Evolutionary conservation across 495 filamentous ascomycete species (phyloP).

Genomic region (Xylaria castorea): DNA sequence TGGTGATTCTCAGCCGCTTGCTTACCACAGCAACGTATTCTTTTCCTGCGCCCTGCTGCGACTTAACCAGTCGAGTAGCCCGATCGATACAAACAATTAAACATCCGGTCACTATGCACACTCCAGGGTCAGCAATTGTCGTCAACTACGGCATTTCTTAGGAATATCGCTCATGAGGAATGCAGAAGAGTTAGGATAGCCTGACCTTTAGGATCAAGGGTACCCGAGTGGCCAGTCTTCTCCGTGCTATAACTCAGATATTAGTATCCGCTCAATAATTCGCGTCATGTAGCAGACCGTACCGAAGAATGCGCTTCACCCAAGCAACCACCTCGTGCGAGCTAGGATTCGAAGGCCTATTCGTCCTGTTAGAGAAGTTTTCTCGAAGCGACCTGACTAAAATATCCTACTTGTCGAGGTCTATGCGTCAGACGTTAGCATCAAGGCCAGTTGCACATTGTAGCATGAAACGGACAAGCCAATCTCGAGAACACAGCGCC

Average conservation of each 20-base stretch:
- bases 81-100: conserved; percentile 96
- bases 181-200: background rate
- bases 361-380: conserved; percentile 16
- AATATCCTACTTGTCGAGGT: conserved; percentile 76
- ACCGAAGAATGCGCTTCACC: conserved; percentile 97
- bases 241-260: conserved; percentile 67
- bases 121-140: conserved; percentile 7
- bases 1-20: background rate
- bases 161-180: background rate
- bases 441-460: background rate
- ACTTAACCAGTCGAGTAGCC: conserved; percentile 95
- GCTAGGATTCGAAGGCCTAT: conserved; percentile 85
- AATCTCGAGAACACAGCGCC: background rate
- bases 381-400: background rate
- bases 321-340: conserved; percentile 98
- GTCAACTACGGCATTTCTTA: too few relatives aligned
- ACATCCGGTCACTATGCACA: conserved; percentile 67
- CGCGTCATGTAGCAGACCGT: conserved; percentile 29
- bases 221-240: conserved; percentile 97
- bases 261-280: conserved; percentile 32
- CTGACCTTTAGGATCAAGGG: conserved; percentile 73
- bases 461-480: background rate
- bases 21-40: conserved; percentile 53
- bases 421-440: conserved; percentile 22
- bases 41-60: conserved; percentile 96